These are phyloP conservation scores for Chaetomiaceae sp. DNA, from an alignment of 2,329 filamentous ascomycete species.

Conservation along the genomic window DNA sequence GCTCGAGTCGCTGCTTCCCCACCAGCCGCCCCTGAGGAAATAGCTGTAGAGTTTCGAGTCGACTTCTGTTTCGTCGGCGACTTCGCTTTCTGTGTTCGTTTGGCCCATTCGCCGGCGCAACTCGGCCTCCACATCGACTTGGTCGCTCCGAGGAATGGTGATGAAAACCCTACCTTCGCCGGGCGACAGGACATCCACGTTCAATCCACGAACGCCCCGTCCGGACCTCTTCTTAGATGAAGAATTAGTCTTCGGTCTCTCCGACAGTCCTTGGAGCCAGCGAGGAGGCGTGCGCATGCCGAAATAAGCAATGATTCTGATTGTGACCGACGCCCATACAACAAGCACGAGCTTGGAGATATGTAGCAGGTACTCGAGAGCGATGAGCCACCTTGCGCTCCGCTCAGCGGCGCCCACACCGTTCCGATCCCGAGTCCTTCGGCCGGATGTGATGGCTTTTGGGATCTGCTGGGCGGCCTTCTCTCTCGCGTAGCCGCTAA, in stretches of 20 bases:
- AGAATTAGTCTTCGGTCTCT: slow-evolving; percentile 32
- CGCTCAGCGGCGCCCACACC: slow-evolving; percentile 77
- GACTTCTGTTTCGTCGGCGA: slow-evolving; percentile 58
- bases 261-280: slow-evolving; percentile 56
- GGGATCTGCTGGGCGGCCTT: slow-evolving; percentile 58
- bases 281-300: slow-evolving; percentile 59
- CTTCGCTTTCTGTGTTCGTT: slow-evolving; percentile 32
- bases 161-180: slow-evolving; percentile 17
- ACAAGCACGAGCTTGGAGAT: slow-evolving; percentile 64
- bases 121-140: slow-evolving; percentile 77
- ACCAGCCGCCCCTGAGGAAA: slow-evolving; percentile 80
- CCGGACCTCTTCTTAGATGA: slow-evolving; percentile 18
- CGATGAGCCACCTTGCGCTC: slow-evolving; percentile 73
- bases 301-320: slow-evolving; percentile 52
- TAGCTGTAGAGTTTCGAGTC: slow-evolving; percentile 74
- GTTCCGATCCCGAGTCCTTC: slow-evolving; percentile 48
- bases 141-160: slow-evolving; percentile 52
- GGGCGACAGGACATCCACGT: slow-evolving; percentile 25
- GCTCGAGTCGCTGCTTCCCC: slow-evolving; percentile 76
- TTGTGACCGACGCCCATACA: slow-evolving; percentile 51
- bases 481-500: slow-evolving; percentile 65
- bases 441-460: slow-evolving; percentile 42
- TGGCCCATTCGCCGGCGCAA: slow-evolving; percentile 58
- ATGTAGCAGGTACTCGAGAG: slow-evolving; percentile 68
- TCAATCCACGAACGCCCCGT: slow-evolving; percentile 37